phyloP scores from a whole-genome alignment of 129 eudicot genomes.

The Tanacetum coccineum region DNA sequence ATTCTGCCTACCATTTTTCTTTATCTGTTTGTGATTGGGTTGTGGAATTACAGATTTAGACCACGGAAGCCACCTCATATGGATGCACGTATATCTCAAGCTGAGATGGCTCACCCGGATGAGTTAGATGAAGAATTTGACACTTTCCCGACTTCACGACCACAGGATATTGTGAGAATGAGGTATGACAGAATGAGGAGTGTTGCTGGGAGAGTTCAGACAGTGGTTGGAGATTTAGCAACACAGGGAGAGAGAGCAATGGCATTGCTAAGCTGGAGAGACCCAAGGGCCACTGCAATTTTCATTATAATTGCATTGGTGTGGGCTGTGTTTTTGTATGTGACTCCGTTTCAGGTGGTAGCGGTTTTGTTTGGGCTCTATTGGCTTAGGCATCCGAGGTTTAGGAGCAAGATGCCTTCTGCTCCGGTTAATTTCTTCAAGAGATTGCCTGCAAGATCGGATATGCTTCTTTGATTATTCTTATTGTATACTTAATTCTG shows the following conservation, averaged over 20 bases:
- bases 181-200: conserved; percentile 84
- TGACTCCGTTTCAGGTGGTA: conserved; percentile 81
- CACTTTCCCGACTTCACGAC: conserved; percentile 65
- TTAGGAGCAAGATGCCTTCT: conserved; percentile 74
- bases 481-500: conserved; percentile 2
- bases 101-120: conserved; percentile 63
- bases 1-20: conserved; percentile 84
- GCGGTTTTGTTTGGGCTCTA: conserved; percentile 61
- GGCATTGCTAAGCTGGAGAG: conserved; percentile 85
- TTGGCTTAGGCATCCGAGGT: conserved; percentile 75
- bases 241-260: conserved; percentile 78
- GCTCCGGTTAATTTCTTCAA: conserved; percentile 82
- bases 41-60: conserved; percentile 82
- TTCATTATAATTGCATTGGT: conserved; percentile 60
- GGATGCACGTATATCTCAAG: conserved; percentile 89
- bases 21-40: conserved; percentile 74
- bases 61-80: conserved; percentile 83
- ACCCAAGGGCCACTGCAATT: conserved; percentile 89
- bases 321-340: conserved; percentile 73
- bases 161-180: conserved; percentile 57
- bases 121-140: conserved; percentile 94
- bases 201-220: conserved; percentile 76
- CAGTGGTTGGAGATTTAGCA: conserved; percentile 80
- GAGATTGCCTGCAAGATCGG: conserved; percentile 77
- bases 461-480: conserved; percentile 48